Evolutionary conservation across 306 rosid genomes (phyloP).

Genomic region (Ceratonia siliqua): DNA sequence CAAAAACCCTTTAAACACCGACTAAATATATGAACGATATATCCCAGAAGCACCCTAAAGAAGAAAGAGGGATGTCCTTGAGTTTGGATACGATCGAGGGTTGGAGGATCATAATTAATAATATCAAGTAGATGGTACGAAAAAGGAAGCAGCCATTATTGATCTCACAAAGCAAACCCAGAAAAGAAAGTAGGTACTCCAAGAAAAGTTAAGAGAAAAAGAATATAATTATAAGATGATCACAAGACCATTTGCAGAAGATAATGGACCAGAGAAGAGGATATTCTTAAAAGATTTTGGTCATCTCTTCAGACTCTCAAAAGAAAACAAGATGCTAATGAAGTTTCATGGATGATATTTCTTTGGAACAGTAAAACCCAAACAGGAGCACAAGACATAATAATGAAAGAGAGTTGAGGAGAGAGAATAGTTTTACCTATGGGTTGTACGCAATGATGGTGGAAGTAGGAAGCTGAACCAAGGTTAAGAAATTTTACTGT

Average conservation of each 20-base stretch:
- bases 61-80: conserved; percentile 27
- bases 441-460: conserved; percentile 50
- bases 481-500: conserved; percentile 30
- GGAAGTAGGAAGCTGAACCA: conserved; percentile 47
- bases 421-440: background rate
- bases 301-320: conserved; percentile 28
- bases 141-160: conserved; percentile 69
- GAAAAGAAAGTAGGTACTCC: conserved; percentile 47
- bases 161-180: conserved; percentile 52
- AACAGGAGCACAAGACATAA: conserved; percentile 42
- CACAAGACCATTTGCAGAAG: conserved; percentile 37
- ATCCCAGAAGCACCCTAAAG: conserved; percentile 18
- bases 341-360: conserved; percentile 19
- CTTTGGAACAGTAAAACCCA: conserved; percentile 35
- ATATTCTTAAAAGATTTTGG: background rate
- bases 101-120: conserved; percentile 32
- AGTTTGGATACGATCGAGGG: conserved; percentile 39
- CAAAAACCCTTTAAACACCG: conserved; percentile 13
- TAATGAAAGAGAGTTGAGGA: conserved; percentile 40
- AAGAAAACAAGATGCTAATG: conserved; percentile 33
- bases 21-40: conserved; percentile 31
- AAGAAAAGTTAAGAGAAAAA: conserved; percentile 38
- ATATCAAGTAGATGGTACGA: conserved; percentile 43
- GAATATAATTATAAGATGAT: conserved; percentile 41
- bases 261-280: conserved; percentile 16